These are phyloP conservation scores for Aspergillus brunneoviolaceus DNA, from an alignment of 2,329 filamentous ascomycete genomes.

Conservation along the genomic window DNA sequence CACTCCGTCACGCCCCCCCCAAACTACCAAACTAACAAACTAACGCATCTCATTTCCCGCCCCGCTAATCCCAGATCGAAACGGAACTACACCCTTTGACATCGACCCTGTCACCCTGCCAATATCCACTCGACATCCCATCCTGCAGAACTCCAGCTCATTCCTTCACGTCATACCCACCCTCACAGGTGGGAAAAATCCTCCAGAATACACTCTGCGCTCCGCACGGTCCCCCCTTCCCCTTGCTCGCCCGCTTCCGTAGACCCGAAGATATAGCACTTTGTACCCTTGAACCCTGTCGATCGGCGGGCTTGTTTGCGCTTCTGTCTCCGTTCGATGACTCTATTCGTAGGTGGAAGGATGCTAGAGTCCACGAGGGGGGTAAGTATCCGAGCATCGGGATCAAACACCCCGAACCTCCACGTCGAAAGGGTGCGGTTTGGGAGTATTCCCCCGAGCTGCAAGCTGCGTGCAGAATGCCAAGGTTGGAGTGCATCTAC, in stretches of 20 bases:
- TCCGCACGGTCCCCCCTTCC: background rate
- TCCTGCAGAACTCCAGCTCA: no score
- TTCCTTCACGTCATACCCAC: background rate
- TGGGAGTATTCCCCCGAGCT: background rate
- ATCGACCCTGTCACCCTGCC: background rate
- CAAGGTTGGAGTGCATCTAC: background rate
- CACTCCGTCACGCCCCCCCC: no score
- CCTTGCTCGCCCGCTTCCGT: background rate
- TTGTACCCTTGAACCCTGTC: background rate
- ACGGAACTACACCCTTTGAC: background rate
- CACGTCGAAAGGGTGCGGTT: no score
- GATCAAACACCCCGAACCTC: background rate
- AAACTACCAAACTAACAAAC: no score
- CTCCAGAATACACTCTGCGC: background rate
- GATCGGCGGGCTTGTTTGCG: background rate
- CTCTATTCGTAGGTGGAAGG: background rate
- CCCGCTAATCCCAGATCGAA: background rate
- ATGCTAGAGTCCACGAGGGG: no score
- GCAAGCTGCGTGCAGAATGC: background rate
- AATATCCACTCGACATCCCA: no score
- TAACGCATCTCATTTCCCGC: background rate
- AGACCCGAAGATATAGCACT: background rate
- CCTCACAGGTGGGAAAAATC: background rate
- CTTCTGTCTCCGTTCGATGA: background rate
- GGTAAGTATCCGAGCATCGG: background rate